Conservation (phyloP, 768 basidiomycete species). For the Naganishia onofrii region DNA sequence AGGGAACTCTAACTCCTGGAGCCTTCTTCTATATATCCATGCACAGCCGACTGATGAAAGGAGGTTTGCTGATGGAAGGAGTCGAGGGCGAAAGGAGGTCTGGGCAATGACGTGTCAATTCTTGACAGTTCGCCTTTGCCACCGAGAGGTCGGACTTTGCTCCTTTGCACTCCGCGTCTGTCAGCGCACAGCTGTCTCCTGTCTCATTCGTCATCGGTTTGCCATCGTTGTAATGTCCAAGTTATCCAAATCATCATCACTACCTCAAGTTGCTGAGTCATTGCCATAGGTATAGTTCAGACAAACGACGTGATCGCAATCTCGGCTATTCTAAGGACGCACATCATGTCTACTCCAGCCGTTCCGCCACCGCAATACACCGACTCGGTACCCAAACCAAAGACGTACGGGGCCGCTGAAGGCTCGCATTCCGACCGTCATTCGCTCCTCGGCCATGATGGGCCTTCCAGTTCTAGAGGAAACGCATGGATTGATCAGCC, state of each 20-base stretch:
- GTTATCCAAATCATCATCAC: no score
- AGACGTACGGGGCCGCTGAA: constrained; percentile 40
- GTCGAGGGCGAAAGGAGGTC: background rate
- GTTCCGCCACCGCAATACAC: constrained; percentile 44
- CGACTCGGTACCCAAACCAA: constrained; percentile 34
- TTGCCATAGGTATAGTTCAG: no score
- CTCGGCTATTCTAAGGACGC: no score
- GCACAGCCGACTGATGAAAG: background rate
- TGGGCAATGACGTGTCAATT: background rate
- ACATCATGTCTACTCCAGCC: constrained; percentile 27
- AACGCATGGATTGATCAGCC: constrained; percentile 64
- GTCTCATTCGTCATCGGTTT: constrained; percentile 6
- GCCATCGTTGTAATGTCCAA: no score
- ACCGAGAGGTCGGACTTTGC: background rate
- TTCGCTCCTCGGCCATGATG: constrained; percentile 27
- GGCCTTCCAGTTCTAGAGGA: constrained; percentile 32
- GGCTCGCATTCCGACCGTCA: constrained; percentile 24
- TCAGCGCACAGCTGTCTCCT: background rate
- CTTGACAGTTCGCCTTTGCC: background rate
- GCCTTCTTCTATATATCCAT: background rate
- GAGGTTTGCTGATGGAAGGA: background rate
- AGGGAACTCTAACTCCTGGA: background rate
- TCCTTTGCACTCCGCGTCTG: background rate
- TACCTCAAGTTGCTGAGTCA: no score
- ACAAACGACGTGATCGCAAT: no score